Percentiles rank a stretch among this genome's conserved stretches.
Evolutionary conservation across 352 stramenopile genomes (phyloP).

Genomic region (Blastocystis hominis): DNA sequence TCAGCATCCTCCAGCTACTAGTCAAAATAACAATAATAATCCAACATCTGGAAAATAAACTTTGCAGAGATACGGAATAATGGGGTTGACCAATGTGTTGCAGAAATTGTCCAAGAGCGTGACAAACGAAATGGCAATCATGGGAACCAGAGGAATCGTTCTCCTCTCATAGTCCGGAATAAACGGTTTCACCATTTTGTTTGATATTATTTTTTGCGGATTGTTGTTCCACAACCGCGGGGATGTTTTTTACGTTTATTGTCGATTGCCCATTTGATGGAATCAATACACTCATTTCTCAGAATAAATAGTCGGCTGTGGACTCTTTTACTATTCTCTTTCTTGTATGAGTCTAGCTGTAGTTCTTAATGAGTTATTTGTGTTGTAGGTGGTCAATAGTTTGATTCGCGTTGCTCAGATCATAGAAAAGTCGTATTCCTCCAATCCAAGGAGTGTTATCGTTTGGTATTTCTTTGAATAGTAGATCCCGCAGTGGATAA

Average conservation of each 20-base stretch:
- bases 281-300: not conserved
- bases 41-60: constrained; percentile 47
- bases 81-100: constrained; percentile 18
- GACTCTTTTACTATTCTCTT: not conserved
- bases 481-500: constrained; percentile 12
- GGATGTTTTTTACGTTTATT: not conserved
- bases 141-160: constrained; percentile 32
- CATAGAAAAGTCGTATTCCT: constrained; percentile 18
- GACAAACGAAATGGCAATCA: constrained; percentile 50
- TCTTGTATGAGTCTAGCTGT: constrained; percentile 2
- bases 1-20: constrained; percentile 18
- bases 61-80: constrained; percentile 39
- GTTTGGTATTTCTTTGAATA: not conserved
- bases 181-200: constrained; percentile 3
- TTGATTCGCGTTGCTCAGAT: not conserved
- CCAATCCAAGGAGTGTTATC: not conserved
- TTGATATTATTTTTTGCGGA: not conserved
- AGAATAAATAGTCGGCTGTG: not conserved
- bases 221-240: not conserved
- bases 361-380: not conserved
- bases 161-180: constrained; percentile 43
- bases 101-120: constrained; percentile 54
- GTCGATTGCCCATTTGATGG: not conserved
- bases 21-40: not conserved
- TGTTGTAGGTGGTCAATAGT: constrained; percentile 3